Evolutionary conservation across 176 grass and related monocot genomes (phyloP), one percentile per base, ranked within the genome.

Genomic region (bread wheat (Triticum aestivum)): DNA sequence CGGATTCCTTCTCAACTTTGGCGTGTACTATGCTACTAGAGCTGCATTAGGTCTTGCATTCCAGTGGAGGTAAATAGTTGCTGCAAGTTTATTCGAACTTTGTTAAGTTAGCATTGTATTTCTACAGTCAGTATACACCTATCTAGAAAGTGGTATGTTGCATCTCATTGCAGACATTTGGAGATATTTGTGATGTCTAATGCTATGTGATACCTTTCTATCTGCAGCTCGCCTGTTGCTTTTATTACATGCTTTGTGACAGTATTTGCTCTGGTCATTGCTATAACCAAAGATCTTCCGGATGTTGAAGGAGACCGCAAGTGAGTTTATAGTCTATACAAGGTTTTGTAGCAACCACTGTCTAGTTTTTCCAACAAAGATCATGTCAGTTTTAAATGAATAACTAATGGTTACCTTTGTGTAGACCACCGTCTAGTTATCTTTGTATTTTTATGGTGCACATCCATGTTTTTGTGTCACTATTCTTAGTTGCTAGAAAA

Each of bases 281-380:
- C 97, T 86, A 99, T 99, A 92, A 99, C 97, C 27, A 99, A 99
- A 88, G 97, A 99, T 86, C 94, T 99, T 81, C 97, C 97, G 32
- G 97, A 99, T 90, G 97, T 99, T 65, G 97, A 99, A 88, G 97
- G 97, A 7, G 97, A 99, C 86, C 97, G 92, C 88, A 99, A 96
- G 97, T 99, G 86, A 90, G 88, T 87, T 86, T 85, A 39, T 88
- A 75, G 45, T 67, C 24, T 88, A 42, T 67, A 32, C n/a, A 32
- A 75, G n/a, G 34, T 39, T 61, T 18, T 66, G 9, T 44, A 80
- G 2, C 39, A 42, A 61, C 34, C 4, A 39, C 77, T 3, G 8
- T n/a, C 11, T 27, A 58, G 62, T 44, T 68, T 78, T 81, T 64
- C 30, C 11, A 64, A 39, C 2, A 21, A 85, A 81, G 5, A 44